A percentile compares a stretch with the other conserved stretches of the same genome.
These are phyloP conservation scores for Cryptococcus deneoformans DNA, from an alignment of 1,284 basidiomycete species.

Conservation along the genomic window DNA sequence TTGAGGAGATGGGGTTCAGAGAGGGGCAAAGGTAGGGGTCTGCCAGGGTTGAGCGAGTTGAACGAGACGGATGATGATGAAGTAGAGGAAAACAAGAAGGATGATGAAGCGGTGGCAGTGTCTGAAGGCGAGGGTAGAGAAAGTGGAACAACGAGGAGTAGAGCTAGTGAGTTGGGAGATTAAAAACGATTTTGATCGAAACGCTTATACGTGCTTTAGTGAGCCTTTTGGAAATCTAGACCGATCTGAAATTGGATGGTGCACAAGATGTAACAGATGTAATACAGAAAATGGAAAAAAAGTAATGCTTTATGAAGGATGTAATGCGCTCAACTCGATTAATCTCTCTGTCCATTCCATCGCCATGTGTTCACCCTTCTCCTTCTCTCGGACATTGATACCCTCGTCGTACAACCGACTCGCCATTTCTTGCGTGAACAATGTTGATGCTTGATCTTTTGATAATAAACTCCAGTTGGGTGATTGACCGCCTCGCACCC, in stretches of 20 bases:
- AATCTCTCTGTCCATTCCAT: neutral
- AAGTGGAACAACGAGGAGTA: slow-evolving; percentile 5
- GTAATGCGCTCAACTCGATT: neutral
- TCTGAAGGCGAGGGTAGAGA: slow-evolving; percentile 3
- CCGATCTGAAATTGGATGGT: neutral
- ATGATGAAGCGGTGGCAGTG: neutral
- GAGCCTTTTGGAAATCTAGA: slow-evolving; percentile 27
- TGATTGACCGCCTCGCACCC: slow-evolving; percentile 66
- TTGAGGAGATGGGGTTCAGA: slow-evolving; percentile 7
- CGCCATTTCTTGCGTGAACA: neutral
- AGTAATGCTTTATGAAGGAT: neutral
- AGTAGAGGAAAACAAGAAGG: slow-evolving; percentile 11
- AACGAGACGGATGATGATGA: slow-evolving; percentile 7
- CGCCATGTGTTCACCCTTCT: too few relatives aligned
- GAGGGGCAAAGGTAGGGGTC: slow-evolving; percentile 20
- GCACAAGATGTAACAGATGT: neutral
- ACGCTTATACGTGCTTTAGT: slow-evolving; percentile 8
- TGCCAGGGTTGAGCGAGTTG: slow-evolving; percentile 1
- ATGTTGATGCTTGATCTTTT: neutral
- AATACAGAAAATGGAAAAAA: neutral
- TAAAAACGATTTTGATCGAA: neutral
- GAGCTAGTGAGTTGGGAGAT: slow-evolving; percentile 15
- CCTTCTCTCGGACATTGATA: neutral
- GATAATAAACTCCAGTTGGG: slow-evolving; percentile 63
- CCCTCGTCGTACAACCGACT: neutral